A percentile compares a stretch with the other conserved stretches of the same genome.
phyloP scores from a whole-genome alignment of 2,329 filamentous ascomycete species.

The Talaromyces pinophilus region DNA sequence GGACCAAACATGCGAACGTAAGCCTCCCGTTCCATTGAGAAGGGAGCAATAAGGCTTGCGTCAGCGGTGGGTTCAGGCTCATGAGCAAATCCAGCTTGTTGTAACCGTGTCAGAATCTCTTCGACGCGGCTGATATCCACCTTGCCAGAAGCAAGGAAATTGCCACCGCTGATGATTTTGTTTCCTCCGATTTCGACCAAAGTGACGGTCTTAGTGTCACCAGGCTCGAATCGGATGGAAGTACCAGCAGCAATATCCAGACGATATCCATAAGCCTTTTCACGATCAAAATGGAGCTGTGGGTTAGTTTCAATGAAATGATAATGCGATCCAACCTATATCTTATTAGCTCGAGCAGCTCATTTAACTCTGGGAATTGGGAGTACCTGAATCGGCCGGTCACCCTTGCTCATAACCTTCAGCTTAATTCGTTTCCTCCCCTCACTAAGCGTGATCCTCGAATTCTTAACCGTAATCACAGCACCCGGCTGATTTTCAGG shows the following conservation, averaged over 20 bases:
- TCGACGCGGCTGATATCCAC: conserved; percentile 66
- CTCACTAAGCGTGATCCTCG: conserved; percentile 67
- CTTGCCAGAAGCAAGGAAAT: conserved; percentile 70
- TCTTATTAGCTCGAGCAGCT: not conserved
- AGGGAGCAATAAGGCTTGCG: conserved; percentile 59
- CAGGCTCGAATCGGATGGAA: conserved; percentile 89
- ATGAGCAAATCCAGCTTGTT: conserved; percentile 76
- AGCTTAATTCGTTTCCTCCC: conserved; percentile 72
- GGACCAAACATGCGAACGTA: conserved; percentile 92
- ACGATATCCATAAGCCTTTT: conserved; percentile 77
- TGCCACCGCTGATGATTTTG: conserved; percentile 80
- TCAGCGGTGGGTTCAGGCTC: conserved; percentile 64
- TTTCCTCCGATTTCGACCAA: conserved; percentile 85
- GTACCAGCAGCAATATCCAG: conserved; percentile 90
- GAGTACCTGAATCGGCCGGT: conserved; percentile 80
- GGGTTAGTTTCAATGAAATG: conserved; percentile 97
- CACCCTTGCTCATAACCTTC: conserved; percentile 80
- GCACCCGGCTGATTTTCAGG: conserved; percentile 73
- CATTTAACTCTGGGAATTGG: not conserved
- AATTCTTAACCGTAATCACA: conserved; percentile 69
- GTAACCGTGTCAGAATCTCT: conserved; percentile 67
- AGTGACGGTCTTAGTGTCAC: conserved; percentile 85
- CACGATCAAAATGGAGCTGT: conserved; percentile 82
- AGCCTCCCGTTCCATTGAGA: conserved; percentile 72
- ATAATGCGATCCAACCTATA: conserved; percentile 81